Percentiles rank a stretch among this genome's conserved stretches.
These are phyloP conservation scores for Podospora appendiculata DNA, from an alignment of 495 filamentous ascomycete genomes.

Conservation along the genomic window DNA sequence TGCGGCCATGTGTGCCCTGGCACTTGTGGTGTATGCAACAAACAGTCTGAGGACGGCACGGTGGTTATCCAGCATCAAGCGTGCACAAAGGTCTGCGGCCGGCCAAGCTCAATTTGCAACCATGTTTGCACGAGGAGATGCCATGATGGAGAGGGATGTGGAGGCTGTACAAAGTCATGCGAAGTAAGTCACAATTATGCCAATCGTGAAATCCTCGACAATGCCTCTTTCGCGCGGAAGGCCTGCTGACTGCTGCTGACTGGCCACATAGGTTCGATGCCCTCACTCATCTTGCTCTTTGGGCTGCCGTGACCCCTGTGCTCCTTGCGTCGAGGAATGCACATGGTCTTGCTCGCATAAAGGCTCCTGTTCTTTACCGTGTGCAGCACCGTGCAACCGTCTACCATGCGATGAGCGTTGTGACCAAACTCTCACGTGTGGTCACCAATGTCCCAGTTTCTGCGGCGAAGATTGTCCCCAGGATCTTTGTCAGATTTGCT, in stretches of 20 bases:
- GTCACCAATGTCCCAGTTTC: slow-evolving; percentile 53
- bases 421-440: slow-evolving; percentile 46
- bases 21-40: slow-evolving; percentile 43
- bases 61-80: slow-evolving; percentile 28
- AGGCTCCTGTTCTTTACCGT: slow-evolving; percentile 57
- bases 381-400: slow-evolving; percentile 61
- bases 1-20: slow-evolving; percentile 59
- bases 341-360: slow-evolving; percentile 47
- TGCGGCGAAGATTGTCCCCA: slow-evolving; percentile 58
- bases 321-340: slow-evolving; percentile 51
- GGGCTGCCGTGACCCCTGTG: slow-evolving; percentile 54
- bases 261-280: slow-evolving; percentile 4
- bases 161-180: slow-evolving; percentile 38
- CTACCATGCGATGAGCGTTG: slow-evolving; percentile 64
- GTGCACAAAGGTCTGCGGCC: slow-evolving; percentile 47
- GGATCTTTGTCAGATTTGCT: slow-evolving; percentile 50
- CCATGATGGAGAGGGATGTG: slow-evolving; percentile 36
- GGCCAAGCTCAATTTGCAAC: slow-evolving; percentile 47
- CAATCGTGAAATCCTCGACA: not conserved
- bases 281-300: slow-evolving; percentile 52
- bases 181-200: not conserved
- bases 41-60: slow-evolving; percentile 11
- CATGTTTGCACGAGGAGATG: slow-evolving; percentile 36
- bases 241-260: not conserved
- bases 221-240: not conserved